Conservation (phyloP, 768 basidiomycete genomes). For the Cystobasidium tubakii region DNA sequence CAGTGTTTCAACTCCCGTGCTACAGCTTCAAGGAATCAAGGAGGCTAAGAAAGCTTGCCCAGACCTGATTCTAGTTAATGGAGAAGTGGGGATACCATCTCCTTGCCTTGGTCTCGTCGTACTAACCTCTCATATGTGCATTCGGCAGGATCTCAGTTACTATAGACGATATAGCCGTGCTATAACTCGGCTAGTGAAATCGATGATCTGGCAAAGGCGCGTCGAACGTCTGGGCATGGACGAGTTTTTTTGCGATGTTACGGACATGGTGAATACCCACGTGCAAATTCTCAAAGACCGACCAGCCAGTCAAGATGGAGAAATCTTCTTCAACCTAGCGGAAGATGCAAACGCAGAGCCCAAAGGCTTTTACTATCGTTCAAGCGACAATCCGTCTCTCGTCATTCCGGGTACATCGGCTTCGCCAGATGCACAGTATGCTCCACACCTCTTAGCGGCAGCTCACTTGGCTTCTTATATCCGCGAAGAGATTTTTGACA, state of each 20-base stretch:
- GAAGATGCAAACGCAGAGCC: not conserved
- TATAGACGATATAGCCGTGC: constrained; percentile 40
- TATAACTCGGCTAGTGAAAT: constrained; percentile 40
- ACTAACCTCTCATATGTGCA: too few species aligned
- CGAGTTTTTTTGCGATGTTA: constrained; percentile 44
- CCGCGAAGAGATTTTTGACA: constrained; percentile 33
- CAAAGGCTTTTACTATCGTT: constrained; percentile 39
- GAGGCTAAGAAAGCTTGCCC: constrained; percentile 40
- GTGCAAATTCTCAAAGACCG: constrained; percentile 1
- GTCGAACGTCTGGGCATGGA: constrained; percentile 46
- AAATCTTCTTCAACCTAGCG: constrained; percentile 37
- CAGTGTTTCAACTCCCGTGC: too few species aligned
- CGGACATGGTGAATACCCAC: constrained; percentile 39
- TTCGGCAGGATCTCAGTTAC: constrained; percentile 41
- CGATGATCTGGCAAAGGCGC: constrained; percentile 31
- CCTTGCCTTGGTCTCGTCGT: not conserved
- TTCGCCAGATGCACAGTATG: not conserved
- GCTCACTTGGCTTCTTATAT: constrained; percentile 44
- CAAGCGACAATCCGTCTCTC: constrained; percentile 13
- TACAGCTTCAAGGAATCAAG: constrained; percentile 24
- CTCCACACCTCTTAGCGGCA: constrained; percentile 16
- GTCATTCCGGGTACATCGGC: constrained; percentile 18
- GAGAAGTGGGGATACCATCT: constrained; percentile 17
- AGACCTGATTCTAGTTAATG: constrained; percentile 43
- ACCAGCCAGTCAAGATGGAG: not conserved